Percentiles rank a stretch among this genome's conserved stretches.
Conservation (phyloP, 148 eudicot species). For the Rhododendron ferrugineum region DNA sequence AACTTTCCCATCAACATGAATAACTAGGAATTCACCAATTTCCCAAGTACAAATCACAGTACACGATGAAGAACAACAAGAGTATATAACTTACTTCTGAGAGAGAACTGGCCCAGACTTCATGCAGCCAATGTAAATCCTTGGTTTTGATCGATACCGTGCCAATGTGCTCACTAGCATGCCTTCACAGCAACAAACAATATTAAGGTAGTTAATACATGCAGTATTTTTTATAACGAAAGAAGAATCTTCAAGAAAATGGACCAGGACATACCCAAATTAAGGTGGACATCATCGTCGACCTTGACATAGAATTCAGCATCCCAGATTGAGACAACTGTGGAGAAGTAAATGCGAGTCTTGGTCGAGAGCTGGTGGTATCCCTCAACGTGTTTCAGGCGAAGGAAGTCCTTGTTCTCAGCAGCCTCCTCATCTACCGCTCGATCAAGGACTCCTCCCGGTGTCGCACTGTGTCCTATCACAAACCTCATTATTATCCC, state of each 20-base stretch:
- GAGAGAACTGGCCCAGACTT: conserved; percentile 89
- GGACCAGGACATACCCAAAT: conserved; percentile 46
- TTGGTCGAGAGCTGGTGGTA: conserved; percentile 89
- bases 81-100: conserved; percentile 48
- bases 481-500: conserved; percentile 72
- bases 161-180: conserved; percentile 52
- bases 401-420: conserved; percentile 55
- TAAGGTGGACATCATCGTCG: conserved; percentile 86
- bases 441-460: conserved; percentile 65
- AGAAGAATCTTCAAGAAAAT: background rate
- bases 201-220: background rate
- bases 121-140: conserved; percentile 91
- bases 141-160: conserved; percentile 53
- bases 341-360: conserved; percentile 70
- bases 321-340: conserved; percentile 65
- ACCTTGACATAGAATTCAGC: conserved; percentile 87
- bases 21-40: background rate
- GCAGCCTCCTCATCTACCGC: conserved; percentile 60
- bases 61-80: background rate
- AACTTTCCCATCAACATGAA: background rate
- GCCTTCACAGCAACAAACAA: conserved; percentile 28
- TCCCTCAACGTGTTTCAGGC: conserved; percentile 76
- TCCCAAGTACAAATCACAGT: background rate
- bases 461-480: conserved; percentile 63
- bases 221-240: background rate